phyloP scores from a whole-genome alignment of 2,329 filamentous ascomycete species.

The Aspergillus sp. region DNA sequence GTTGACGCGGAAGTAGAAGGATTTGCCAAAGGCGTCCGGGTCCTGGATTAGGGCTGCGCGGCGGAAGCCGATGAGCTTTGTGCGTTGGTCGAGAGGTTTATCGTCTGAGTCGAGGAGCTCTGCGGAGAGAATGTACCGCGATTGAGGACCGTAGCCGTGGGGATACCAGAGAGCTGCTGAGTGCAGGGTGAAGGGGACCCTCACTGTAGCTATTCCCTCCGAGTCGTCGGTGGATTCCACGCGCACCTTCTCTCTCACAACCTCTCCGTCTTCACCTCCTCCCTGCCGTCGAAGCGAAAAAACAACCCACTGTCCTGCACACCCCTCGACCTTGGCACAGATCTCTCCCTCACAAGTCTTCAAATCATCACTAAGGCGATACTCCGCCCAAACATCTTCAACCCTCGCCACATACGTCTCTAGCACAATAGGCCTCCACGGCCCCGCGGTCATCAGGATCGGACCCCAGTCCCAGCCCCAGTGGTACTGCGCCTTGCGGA shows the following conservation, averaged over 20 bases:
- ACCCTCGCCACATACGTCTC: constrained; percentile 67
- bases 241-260: constrained; percentile 49
- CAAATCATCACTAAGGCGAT: constrained; percentile 45
- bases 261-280: constrained; percentile 34
- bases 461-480: constrained; percentile 77
- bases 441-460: constrained; percentile 63
- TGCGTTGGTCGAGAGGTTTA: constrained; percentile 33
- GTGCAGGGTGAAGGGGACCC: constrained; percentile 42
- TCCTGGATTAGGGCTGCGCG: constrained; percentile 50
- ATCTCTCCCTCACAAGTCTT: neutral
- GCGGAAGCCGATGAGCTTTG: constrained; percentile 60
- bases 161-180: constrained; percentile 63
- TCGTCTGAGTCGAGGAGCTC: constrained; percentile 41
- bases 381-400: constrained; percentile 59
- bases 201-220: constrained; percentile 25
- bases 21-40: constrained; percentile 59
- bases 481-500: constrained; percentile 70
- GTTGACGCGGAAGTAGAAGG: constrained; percentile 69
- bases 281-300: constrained; percentile 31
- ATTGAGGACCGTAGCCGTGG: constrained; percentile 61
- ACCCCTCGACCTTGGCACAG: neutral
- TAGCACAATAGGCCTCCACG: constrained; percentile 69
- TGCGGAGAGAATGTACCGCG: constrained; percentile 59
- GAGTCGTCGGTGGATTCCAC: constrained; percentile 30
- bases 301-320: neutral